phyloP scores from a whole-genome alignment of 495 filamentous ascomycete genomes.

The Penicillium simplicissimum region DNA sequence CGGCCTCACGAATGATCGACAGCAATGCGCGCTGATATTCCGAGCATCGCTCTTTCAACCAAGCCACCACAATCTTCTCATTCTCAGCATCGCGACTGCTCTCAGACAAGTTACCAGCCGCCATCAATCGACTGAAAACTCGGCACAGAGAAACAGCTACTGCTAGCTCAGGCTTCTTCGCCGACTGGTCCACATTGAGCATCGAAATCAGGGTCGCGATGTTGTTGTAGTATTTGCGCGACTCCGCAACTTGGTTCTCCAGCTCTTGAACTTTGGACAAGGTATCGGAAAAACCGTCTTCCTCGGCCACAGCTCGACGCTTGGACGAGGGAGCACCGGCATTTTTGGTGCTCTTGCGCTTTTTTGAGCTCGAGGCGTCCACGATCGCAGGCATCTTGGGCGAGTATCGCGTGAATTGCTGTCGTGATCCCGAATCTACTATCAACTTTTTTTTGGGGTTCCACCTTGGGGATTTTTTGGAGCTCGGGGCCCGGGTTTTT shows the following conservation, averaged over 20 bases:
- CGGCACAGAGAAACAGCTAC: slow-evolving; percentile 82
- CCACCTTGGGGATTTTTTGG: slow-evolving; percentile 29
- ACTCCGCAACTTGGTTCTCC: slow-evolving; percentile 77
- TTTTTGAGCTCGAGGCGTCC: slow-evolving; percentile 37
- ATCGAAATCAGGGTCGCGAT: slow-evolving; percentile 71
- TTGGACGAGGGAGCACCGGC: slow-evolving; percentile 41
- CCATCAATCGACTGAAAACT: slow-evolving; percentile 83
- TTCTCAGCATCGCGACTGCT: slow-evolving; percentile 63
- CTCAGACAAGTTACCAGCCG: slow-evolving; percentile 67
- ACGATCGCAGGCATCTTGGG: slow-evolving; percentile 37
- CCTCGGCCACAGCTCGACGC: slow-evolving; percentile 46
- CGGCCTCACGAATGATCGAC: slow-evolving; percentile 53
- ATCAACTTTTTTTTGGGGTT: slow-evolving; percentile 23
- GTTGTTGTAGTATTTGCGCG: slow-evolving; percentile 89
- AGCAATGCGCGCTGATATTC: slow-evolving; percentile 65
- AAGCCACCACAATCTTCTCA: slow-evolving; percentile 70
- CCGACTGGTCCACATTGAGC: slow-evolving; percentile 49
- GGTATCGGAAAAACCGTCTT: slow-evolving; percentile 47
- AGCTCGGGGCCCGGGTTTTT: slow-evolving; percentile 43
- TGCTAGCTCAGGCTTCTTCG: slow-evolving; percentile 49
- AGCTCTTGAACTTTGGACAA: slow-evolving; percentile 64
- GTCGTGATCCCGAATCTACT: slow-evolving; percentile 21
- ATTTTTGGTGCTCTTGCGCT: slow-evolving; percentile 44
- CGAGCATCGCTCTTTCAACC: slow-evolving; percentile 72
- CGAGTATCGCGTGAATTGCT: slow-evolving; percentile 2